Evolutionary conservation across 2,329 filamentous ascomycete genomes (phyloP).

Genomic region (Didymella pomorum): DNA sequence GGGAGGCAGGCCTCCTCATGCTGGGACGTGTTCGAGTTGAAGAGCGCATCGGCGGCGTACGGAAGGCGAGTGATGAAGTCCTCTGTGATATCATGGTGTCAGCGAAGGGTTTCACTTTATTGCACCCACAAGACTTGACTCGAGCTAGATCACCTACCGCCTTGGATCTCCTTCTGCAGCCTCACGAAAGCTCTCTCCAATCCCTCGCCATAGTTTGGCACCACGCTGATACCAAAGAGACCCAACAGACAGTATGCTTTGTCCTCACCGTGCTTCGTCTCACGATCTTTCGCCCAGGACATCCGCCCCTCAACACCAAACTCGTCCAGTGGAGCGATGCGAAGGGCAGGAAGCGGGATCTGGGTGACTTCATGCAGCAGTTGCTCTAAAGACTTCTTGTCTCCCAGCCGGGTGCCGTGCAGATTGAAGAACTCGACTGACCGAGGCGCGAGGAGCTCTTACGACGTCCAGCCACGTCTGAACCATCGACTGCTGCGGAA

Average conservation of each 20-base stretch:
- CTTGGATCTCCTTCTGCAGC: neutral
- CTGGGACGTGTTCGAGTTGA: too few relatives aligned
- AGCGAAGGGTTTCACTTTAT: too few relatives aligned
- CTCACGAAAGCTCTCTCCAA: neutral
- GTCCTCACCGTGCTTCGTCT: neutral
- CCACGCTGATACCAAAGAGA: neutral
- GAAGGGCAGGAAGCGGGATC: neutral
- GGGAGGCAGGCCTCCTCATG: too few relatives aligned
- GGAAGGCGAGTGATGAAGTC: too few relatives aligned
- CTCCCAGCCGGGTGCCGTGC: too few relatives aligned
- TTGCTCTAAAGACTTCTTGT: too few relatives aligned
- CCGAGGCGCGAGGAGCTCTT: neutral
- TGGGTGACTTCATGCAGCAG: neutral
- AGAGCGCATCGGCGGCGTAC: too few relatives aligned
- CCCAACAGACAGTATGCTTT: neutral
- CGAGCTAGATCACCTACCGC: too few relatives aligned
- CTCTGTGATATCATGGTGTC: too few relatives aligned
- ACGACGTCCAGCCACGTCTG: neutral
- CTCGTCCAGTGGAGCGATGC: neutral
- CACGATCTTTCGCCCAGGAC: neutral
- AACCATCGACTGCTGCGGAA: neutral
- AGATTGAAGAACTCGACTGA: neutral
- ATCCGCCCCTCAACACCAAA: neutral
- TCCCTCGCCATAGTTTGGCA: neutral
- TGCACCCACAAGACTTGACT: too few relatives aligned